Evolutionary conservation across 371 early-diverging fungal genomes (phyloP), one percentile per base, ranked within the genome.

Genomic region (Mortierella sp.): DNA sequence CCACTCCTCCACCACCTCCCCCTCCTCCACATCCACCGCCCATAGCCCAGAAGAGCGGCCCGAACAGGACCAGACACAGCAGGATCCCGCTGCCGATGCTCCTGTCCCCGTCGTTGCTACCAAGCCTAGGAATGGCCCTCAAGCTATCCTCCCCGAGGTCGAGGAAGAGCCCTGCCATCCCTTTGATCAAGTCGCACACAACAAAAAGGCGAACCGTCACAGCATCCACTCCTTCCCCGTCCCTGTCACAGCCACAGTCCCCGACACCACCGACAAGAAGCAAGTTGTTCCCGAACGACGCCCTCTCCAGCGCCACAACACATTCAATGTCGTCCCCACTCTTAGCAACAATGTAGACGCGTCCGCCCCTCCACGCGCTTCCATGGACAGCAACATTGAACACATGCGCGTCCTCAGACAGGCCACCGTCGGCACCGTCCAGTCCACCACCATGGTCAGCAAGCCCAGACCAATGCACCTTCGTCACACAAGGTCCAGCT

Each of bases 371-470:
- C 2, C 43, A 28, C 21, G 71, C 2, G 50, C 72, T 2, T 66
- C 72, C 12, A 51, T 72, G n/a, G 72, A 72, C 34, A 57, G 72
- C 28, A 28, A 14, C 37, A 45, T 39, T 41, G 67, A 72, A 5
- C 61, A 62, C 1, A 51, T 62, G 12, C 41, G 47, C 57, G 13
- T 72, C 29, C 39, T 66, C 44, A 60, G 49, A 41, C 54, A 61
- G 25, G 52, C 46, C 10, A 37, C 72, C 2, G 48, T 44, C 3
- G 72, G 57, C 45, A 27, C 61, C 12, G 31, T 72, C 21, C 57
- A 65, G 58, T 48, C 62, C 16, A 72, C 67, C 0, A 61, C 67
- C 47, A 63, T 71, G 71, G 44, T 71, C 45, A 71, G 71, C 45
- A 59, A 56, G 6, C 71, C 71, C 4, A 43, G 71, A 10, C 64